A percentile compares a stretch with the other conserved stretches of the same genome.
Conservation (phyloP, 2,329 filamentous ascomycete genomes). For the Aureobasidium sp. region DNA sequence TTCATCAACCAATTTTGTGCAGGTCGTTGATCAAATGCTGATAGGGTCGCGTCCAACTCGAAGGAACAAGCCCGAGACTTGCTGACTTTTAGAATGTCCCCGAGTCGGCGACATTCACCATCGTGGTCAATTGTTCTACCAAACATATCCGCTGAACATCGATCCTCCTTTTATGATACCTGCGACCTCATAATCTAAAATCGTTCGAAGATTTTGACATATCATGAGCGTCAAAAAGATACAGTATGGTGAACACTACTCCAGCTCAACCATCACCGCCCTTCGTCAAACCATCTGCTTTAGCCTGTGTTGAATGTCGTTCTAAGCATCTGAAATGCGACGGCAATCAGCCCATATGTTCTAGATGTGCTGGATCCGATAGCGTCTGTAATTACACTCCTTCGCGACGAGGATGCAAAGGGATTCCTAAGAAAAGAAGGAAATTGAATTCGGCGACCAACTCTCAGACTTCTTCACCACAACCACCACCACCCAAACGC, state of each 20-base stretch:
- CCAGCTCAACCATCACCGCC: neutral
- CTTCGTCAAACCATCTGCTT: slow-evolving; percentile 11
- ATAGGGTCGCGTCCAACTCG: neutral
- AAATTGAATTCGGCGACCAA: slow-evolving; percentile 49
- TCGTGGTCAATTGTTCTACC: neutral
- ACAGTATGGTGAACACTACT: neutral
- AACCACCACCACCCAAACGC: slow-evolving; percentile 38
- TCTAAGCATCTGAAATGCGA: slow-evolving; percentile 70
- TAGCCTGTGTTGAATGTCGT: slow-evolving; percentile 38
- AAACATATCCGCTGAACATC: neutral
- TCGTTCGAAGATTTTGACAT: neutral
- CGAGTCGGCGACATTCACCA: slow-evolving; percentile 11
- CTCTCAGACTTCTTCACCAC: slow-evolving; percentile 48
- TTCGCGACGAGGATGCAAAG: slow-evolving; percentile 69
- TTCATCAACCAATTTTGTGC: too few species aligned
- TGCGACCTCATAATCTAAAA: neutral
- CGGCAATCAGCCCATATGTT: slow-evolving; percentile 58
- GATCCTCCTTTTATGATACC: neutral
- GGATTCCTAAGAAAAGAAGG: slow-evolving; percentile 44
- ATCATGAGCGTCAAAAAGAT: neutral
- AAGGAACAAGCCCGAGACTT: neutral
- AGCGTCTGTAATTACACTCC: slow-evolving; percentile 66
- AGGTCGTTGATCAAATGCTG: neutral
- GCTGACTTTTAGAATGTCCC: neutral
- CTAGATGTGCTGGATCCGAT: slow-evolving; percentile 54